Evolutionary conservation across 352 stramenopile genomes (phyloP).

Genomic region (Pythium volutum): DNA sequence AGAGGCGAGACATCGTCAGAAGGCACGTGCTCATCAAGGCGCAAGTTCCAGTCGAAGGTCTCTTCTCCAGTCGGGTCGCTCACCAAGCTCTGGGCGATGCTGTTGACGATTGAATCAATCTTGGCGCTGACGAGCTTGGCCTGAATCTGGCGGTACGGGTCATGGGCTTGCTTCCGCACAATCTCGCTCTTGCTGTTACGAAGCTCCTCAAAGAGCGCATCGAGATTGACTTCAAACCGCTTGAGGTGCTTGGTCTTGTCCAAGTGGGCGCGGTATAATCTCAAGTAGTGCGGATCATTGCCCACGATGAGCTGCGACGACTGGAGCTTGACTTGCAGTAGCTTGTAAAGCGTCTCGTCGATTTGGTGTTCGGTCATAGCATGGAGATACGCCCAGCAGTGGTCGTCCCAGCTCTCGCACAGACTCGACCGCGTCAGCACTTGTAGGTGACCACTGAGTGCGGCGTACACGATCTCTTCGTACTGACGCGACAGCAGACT

Average conservation of each 20-base stretch:
- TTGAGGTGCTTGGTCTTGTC: slow-evolving; percentile 78
- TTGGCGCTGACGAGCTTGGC: slow-evolving; percentile 75
- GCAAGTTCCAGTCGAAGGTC: slow-evolving; percentile 68
- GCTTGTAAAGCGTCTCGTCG: slow-evolving; percentile 65
- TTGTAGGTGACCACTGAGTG: slow-evolving; percentile 68
- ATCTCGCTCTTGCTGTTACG: slow-evolving; percentile 52
- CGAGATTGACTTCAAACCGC: slow-evolving; percentile 63
- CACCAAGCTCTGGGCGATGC: slow-evolving; percentile 53
- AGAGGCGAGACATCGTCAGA: slow-evolving; percentile 46
- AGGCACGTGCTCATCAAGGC: slow-evolving; percentile 38
- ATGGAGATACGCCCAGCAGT: slow-evolving; percentile 79
- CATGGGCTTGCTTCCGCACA: slow-evolving; percentile 65
- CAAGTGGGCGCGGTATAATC: slow-evolving; percentile 48
- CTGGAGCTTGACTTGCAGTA: slow-evolving; percentile 73
- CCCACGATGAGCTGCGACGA: slow-evolving; percentile 71
- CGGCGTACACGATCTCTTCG: slow-evolving; percentile 78
- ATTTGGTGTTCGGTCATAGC: slow-evolving; percentile 66
- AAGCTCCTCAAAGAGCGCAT: slow-evolving; percentile 77
- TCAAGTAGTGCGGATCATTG: slow-evolving; percentile 60
- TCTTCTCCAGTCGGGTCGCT: slow-evolving; percentile 27
- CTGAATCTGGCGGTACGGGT: slow-evolving; percentile 75
- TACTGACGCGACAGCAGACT: slow-evolving; percentile 66
- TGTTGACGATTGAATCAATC: slow-evolving; percentile 73
- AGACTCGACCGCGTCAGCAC: slow-evolving; percentile 60
- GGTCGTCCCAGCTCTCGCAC: slow-evolving; percentile 84